phyloP scores from a whole-genome alignment of 805 yeast genomes.

The Barnettozyma siamensis region DNA sequence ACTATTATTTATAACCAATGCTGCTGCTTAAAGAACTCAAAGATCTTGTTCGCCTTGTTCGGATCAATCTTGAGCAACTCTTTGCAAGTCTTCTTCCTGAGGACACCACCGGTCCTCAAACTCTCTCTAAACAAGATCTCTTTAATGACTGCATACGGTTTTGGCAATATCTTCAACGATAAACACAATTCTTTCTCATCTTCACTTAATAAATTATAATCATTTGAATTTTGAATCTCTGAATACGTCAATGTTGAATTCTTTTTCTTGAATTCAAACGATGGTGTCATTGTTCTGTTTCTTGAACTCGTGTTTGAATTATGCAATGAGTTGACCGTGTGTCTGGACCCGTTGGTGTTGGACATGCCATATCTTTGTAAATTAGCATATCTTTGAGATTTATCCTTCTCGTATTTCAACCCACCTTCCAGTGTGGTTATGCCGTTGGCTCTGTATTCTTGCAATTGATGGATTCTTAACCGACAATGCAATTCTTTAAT shows the following conservation, averaged over 20 bases:
- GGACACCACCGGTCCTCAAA: constrained; percentile 72
- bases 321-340: constrained; percentile 28
- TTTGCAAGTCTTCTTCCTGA: constrained; percentile 81
- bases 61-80: constrained; percentile 82
- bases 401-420: constrained; percentile 81
- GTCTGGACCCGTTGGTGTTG: constrained; percentile 26
- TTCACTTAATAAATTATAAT: constrained; percentile 73
- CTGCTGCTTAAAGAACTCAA: constrained; percentile 88
- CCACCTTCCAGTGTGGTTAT: constrained; percentile 81
- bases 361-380: constrained; percentile 45
- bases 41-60: constrained; percentile 77
- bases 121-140: constrained; percentile 85
- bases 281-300: constrained; percentile 16
- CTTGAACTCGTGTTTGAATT: constrained; percentile 14
- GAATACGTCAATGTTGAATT: constrained; percentile 44
- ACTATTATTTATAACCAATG: constrained; percentile 79
- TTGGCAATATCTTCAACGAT: constrained; percentile 78
- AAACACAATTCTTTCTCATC: constrained; percentile 87
- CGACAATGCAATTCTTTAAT: constrained; percentile 74
- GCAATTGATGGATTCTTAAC: constrained; percentile 79
- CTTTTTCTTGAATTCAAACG: constrained; percentile 24
- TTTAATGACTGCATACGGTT: constrained; percentile 90
- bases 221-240: constrained; percentile 75
- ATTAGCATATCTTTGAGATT: constrained; percentile 57
- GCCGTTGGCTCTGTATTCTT: constrained; percentile 91